Percentiles rank a stretch among this genome's conserved stretches.
phyloP scores from a whole-genome alignment of 2,329 filamentous ascomycete species.

The Rutstroemia sp. region DNA sequence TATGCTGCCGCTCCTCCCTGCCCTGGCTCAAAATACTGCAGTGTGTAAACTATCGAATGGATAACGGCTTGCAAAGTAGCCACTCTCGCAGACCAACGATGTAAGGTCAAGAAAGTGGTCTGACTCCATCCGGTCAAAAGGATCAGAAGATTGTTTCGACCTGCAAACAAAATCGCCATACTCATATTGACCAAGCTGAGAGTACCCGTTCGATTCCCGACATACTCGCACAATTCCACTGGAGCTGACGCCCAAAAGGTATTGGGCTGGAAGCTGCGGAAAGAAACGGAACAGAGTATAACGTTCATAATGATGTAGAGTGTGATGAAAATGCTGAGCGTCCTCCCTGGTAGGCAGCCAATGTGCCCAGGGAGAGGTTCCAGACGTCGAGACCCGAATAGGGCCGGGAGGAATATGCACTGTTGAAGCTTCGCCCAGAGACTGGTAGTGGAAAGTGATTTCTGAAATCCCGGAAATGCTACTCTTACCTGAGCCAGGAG shows the following conservation, averaged over 20 bases:
- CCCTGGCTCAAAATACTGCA: conserved; percentile 25
- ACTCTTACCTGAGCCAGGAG: not conserved
- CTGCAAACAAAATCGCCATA: conserved; percentile 11
- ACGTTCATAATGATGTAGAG: conserved; percentile 11
- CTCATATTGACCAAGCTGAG: conserved; percentile 4
- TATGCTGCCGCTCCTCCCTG: not conserved
- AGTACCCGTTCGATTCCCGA: conserved; percentile 9
- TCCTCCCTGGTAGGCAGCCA: not conserved
- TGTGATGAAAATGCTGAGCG: conserved; percentile 7
- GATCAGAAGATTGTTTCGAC: conserved; percentile 14
- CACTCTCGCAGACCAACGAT: conserved; percentile 41
- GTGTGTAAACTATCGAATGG: conserved; percentile 37
- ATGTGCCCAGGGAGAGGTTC: not conserved
- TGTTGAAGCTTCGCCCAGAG: conserved; percentile 3
- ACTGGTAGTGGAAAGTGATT: not conserved
- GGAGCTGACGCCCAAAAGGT: conserved; percentile 4
- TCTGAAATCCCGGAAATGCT: not conserved
- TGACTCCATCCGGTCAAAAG: conserved; percentile 34
- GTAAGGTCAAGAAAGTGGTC: conserved; percentile 40
- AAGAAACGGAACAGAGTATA: conserved; percentile 9
- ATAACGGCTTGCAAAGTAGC: conserved; percentile 37
- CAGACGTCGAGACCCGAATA: not conserved
- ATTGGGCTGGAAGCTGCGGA: conserved; percentile 5
- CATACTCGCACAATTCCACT: conserved; percentile 29
- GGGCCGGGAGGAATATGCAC: not conserved